Evolutionary conservation across 495 filamentous ascomycete species (phyloP).

Genomic region (Bathelium albidoporum): DNA sequence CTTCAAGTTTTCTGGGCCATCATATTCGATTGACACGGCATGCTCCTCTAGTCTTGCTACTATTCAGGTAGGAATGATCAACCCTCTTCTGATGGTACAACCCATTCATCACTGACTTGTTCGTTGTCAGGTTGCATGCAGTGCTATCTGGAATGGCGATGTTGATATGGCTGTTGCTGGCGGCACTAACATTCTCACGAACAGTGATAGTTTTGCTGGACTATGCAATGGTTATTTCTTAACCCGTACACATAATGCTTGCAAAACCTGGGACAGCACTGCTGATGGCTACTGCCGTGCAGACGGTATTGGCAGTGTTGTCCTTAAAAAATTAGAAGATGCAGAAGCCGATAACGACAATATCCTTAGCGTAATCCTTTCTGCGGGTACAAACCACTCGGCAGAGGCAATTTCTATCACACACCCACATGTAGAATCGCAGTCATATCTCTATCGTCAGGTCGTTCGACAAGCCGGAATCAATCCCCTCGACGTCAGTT

Average conservation of each 20-base stretch:
- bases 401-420: slow-evolving; percentile 32
- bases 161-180: slow-evolving; percentile 31
- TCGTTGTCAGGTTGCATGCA: slow-evolving; percentile 31
- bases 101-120: slow-evolving; percentile 30
- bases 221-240: slow-evolving; percentile 30
- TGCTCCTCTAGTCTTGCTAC: slow-evolving; percentile 30
- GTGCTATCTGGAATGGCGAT: slow-evolving; percentile 28
- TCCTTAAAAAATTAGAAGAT: slow-evolving; percentile 31
- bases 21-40: slow-evolving; percentile 21
- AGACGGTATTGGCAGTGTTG: slow-evolving; percentile 26
- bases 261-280: slow-evolving; percentile 32
- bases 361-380: slow-evolving; percentile 23
- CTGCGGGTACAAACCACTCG: slow-evolving; percentile 26
- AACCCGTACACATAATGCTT: slow-evolving; percentile 30
- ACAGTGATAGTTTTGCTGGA: slow-evolving; percentile 26
- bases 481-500: slow-evolving; percentile 21
- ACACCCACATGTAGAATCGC: slow-evolving; percentile 22
- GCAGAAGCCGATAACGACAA: slow-evolving; percentile 27
- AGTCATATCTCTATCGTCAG: slow-evolving; percentile 16
- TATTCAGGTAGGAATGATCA: slow-evolving; percentile 27
- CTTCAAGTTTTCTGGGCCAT: slow-evolving; percentile 4
- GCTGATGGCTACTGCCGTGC: slow-evolving; percentile 35
- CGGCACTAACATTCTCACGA: slow-evolving; percentile 30
- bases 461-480: slow-evolving; percentile 16
- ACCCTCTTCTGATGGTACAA: too few relatives aligned